These are phyloP conservation scores for Panicum virgatum DNA, from an alignment of 202 grass and related monocot species.

Conservation along the genomic window DNA sequence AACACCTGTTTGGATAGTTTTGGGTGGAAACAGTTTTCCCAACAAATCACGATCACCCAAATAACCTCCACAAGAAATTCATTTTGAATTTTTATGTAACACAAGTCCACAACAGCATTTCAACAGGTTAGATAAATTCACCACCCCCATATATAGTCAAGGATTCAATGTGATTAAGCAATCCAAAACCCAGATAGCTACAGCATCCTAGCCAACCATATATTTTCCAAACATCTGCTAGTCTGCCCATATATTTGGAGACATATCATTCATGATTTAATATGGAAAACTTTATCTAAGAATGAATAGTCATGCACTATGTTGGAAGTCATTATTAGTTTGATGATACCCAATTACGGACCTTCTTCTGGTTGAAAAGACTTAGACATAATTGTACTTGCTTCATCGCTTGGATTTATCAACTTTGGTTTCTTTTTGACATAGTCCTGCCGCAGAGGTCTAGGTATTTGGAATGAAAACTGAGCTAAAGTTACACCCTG, in stretches of 20 bases:
- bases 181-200: neutral
- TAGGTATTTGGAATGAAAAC: constrained; percentile 95
- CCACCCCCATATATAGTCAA: neutral
- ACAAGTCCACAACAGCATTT: neutral
- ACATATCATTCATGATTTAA: constrained; percentile 15
- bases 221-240: neutral
- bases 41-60: neutral
- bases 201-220: neutral
- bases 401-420: constrained; percentile 48
- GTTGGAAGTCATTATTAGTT: constrained; percentile 13
- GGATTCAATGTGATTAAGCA: constrained; percentile 3
- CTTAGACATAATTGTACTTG: constrained; percentile 22
- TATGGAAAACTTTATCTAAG: neutral
- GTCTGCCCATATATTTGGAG: neutral
- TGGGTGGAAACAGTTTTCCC: neutral
- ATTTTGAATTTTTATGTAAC: constrained; percentile 23
- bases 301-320: constrained; percentile 17
- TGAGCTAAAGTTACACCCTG: constrained; percentile 79
- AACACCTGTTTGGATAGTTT: constrained; percentile 13
- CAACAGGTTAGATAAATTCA: constrained; percentile 18
- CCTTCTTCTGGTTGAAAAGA: constrained; percentile 50
- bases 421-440: constrained; percentile 78
- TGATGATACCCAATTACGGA: constrained; percentile 17
- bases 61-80: constrained; percentile 3
- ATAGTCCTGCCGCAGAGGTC: constrained; percentile 88